Conservation (phyloP, 2,329 filamentous ascomycete species). For the Cladophialophora yegresii region DNA sequence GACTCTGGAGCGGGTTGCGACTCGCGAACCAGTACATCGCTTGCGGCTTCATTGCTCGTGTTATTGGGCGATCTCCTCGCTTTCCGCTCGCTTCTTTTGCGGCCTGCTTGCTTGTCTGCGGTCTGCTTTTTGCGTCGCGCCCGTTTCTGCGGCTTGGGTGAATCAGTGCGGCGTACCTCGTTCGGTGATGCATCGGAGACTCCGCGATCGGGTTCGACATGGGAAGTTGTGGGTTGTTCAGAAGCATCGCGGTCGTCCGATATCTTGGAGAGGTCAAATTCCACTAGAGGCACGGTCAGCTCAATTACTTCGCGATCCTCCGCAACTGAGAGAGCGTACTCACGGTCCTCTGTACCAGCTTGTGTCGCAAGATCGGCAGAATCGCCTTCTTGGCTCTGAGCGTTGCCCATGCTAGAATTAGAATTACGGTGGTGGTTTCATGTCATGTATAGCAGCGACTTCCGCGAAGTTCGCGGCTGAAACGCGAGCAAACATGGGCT, state of each 20-base stretch:
- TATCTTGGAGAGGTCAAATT: conserved; percentile 32
- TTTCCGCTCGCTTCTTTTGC: conserved; percentile 16
- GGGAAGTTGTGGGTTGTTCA: neutral
- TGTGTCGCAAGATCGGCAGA: conserved; percentile 8
- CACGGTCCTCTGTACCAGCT: conserved; percentile 21
- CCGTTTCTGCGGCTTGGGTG: neutral
- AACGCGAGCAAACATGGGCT: neutral
- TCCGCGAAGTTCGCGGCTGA: neutral
- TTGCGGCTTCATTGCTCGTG: neutral
- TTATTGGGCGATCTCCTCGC: conserved; percentile 1
- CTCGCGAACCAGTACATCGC: neutral
- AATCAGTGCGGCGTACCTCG: conserved; percentile 8
- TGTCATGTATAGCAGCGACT: neutral
- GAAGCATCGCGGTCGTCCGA: conserved; percentile 28
- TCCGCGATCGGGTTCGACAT: neutral
- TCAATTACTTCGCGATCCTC: neutral
- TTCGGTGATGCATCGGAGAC: neutral
- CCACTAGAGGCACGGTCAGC: conserved; percentile 16
- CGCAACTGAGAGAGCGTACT: neutral
- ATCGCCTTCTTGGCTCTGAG: conserved; percentile 27
- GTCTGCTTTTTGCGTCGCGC: neutral
- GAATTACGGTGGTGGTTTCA: neutral
- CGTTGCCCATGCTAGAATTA: conserved; percentile 27
- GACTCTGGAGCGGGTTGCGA: neutral
- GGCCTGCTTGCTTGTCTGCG: neutral